Evolutionary conservation across 2,329 filamentous ascomycete genomes (phyloP), one percentile per base, ranked within the genome.

Genomic region (Cladosporium austrohemisphaericum): DNA sequence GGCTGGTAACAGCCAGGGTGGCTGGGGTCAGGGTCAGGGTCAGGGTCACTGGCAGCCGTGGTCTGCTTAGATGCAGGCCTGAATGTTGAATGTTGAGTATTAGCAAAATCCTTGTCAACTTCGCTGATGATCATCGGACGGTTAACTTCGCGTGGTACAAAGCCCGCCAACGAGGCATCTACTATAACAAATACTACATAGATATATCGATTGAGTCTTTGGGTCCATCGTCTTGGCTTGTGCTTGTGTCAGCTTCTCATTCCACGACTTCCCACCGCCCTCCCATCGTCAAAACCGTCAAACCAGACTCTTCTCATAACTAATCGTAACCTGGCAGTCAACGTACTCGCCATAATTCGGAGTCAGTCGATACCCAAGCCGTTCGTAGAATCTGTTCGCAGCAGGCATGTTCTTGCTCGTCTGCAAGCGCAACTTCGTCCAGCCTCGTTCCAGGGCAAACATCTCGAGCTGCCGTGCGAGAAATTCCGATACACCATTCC

Each of bases 271-370:
- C n/a, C n/a, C n/a, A n/a, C n/a, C n/a, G n/a, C n/a, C n/a, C n/a
- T n/a, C n/a, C n/a, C n/a, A n/a, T n/a, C n/a, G n/a, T n/a, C n/a
- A n/a, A n/a, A n/a, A n/a, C n/a, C n/a, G n/a, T n/a, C n/a, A n/a
- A n/a, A n/a, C n/a, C n/a, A n/a, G n/a, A n/a, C n/a, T n/a, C 22
- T 40, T 40, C 37, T 40, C 37, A 19, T 40, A 28, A 13, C 22
- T 14, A 22, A 18, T 11, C 10, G 37, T 18, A 8, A 16, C 4
- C 13, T 6, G 7, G 13, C 7, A 26, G 6, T 19, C 8, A 3
- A 25, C 8, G 5, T 40, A 28, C 23, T 40, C 37, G 20, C 23
- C 37, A 19, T 40, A 40, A 16, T 25, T 25, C 23, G 22, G 14
- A 16, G 28, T 9, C 18, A 28, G 7, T 10, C 14, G 4, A 25